Percentiles rank a stretch among this genome's conserved stretches.
Evolutionary conservation across 768 basidiomycete species (phyloP).

Genomic region (Pleurotus sapidus): DNA sequence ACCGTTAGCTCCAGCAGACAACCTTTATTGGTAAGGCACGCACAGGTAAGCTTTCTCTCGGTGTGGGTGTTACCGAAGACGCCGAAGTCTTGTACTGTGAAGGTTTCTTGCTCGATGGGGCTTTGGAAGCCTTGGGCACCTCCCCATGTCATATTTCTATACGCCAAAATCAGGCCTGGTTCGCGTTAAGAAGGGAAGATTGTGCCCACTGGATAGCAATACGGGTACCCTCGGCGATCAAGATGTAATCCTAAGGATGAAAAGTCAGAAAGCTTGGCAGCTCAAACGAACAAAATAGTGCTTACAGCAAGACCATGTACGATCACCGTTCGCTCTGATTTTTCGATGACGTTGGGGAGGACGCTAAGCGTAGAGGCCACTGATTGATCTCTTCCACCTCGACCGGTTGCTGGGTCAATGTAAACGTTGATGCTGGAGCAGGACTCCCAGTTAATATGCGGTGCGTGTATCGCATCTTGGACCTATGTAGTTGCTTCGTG

Average conservation of each 20-base stretch:
- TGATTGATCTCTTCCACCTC: conserved; percentile 44
- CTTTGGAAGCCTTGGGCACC: conserved; percentile 67
- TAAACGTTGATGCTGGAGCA: conserved; percentile 56
- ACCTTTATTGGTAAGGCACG: conserved; percentile 13
- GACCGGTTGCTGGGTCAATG: conserved; percentile 35
- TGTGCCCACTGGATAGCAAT: conserved; percentile 48
- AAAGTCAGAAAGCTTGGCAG: conserved; percentile 21
- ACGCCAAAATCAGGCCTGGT: not conserved
- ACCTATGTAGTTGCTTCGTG: conserved; percentile 20
- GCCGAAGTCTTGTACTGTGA: conserved; percentile 62
- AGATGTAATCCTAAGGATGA: conserved; percentile 33
- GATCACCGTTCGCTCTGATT: conserved; percentile 59
- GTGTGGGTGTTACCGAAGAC: conserved; percentile 58
- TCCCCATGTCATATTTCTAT: conserved; percentile 49
- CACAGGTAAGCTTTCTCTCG: conserved; percentile 67
- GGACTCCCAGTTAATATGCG: conserved; percentile 54
- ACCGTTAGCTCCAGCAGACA: not conserved
- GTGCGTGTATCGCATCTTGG: conserved; percentile 61
- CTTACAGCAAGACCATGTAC: conserved; percentile 64
- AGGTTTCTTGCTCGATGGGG: conserved; percentile 56
- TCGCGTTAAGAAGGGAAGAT: not conserved
- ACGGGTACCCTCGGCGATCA: conserved; percentile 43
- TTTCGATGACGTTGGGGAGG: conserved; percentile 68
- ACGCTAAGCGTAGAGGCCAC: conserved; percentile 61
- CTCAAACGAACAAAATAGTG: conserved; percentile 28